A percentile compares a stretch with the other conserved stretches of the same genome.
Conservation (phyloP, 305 asterid genomes). For the Solanum chacoense region DNA sequence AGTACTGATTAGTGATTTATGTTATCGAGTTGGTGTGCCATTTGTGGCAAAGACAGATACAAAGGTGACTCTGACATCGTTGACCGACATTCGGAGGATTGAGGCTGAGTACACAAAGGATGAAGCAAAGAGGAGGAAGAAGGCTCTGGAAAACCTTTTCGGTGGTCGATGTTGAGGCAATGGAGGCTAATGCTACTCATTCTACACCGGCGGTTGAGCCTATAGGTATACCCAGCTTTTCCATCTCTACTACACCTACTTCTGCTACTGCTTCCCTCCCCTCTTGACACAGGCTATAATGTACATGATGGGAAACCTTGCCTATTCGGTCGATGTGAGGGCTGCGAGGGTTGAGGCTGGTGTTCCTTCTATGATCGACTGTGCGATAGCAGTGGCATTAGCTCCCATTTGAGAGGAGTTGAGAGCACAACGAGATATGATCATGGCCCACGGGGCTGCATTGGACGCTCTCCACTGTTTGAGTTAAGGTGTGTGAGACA, state of each 20-base stretch:
- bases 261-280: background rate
- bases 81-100: too few relatives aligned
- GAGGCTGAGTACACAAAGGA: background rate
- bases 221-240: background rate
- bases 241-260: background rate
- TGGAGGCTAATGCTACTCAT: background rate
- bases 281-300: too few relatives aligned
- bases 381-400: background rate
- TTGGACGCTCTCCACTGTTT: too few relatives aligned
- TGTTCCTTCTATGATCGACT: background rate
- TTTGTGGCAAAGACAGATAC: background rate
- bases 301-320: background rate
- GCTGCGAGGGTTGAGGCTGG: background rate
- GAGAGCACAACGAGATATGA: background rate
- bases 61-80: background rate
- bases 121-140: background rate
- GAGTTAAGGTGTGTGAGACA: too few relatives aligned
- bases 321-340: background rate
- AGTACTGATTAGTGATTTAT: background rate
- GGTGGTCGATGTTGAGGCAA: background rate
- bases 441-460: too few relatives aligned
- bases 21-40: background rate
- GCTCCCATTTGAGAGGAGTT: background rate
- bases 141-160: background rate
- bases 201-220: background rate